phyloP scores from a whole-genome alignment of 306 rosid species.

The Lathyrus aphaca region DNA sequence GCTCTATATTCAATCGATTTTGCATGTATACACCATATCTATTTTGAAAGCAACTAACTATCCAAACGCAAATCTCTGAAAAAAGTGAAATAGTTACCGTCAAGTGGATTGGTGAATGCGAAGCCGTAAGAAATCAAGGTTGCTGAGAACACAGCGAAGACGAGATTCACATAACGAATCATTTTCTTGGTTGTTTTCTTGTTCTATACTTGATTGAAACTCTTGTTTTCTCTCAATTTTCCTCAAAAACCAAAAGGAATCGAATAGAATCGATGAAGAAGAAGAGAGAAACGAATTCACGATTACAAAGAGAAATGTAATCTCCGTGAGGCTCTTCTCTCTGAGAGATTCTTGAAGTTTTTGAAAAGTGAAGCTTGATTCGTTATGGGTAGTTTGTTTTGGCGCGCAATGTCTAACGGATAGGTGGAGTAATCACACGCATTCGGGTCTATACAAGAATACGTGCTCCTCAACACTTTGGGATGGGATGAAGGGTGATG shows the following conservation, averaged over 20 bases:
- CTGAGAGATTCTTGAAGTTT: neutral
- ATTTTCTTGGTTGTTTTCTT: slow-evolving; percentile 33
- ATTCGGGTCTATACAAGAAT: neutral
- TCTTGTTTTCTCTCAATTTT: neutral
- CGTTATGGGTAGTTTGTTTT: slow-evolving; percentile 39
- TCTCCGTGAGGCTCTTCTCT: neutral
- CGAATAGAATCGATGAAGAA: neutral
- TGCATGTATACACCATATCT: no score
- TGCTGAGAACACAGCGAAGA: slow-evolving; percentile 44
- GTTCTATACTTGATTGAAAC: neutral
- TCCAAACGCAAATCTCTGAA: neutral
- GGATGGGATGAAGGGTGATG: no score
- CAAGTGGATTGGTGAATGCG: slow-evolving; percentile 61
- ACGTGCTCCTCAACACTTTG: neutral
- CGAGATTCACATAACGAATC: slow-evolving; percentile 42
- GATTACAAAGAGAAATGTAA: slow-evolving; percentile 24
- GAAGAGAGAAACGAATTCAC: slow-evolving; percentile 8
- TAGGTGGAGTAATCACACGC: slow-evolving; percentile 1
- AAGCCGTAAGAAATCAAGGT: slow-evolving; percentile 46
- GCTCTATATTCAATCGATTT: neutral
- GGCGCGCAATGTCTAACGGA: slow-evolving; percentile 37
- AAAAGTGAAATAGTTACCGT: slow-evolving; percentile 52
- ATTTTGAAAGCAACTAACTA: neutral
- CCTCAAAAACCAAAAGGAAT: slow-evolving; percentile 22
- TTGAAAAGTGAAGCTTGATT: neutral